phyloP scores from a whole-genome alignment of 306 rosid species.

The Heteromeles arbutifolia region DNA sequence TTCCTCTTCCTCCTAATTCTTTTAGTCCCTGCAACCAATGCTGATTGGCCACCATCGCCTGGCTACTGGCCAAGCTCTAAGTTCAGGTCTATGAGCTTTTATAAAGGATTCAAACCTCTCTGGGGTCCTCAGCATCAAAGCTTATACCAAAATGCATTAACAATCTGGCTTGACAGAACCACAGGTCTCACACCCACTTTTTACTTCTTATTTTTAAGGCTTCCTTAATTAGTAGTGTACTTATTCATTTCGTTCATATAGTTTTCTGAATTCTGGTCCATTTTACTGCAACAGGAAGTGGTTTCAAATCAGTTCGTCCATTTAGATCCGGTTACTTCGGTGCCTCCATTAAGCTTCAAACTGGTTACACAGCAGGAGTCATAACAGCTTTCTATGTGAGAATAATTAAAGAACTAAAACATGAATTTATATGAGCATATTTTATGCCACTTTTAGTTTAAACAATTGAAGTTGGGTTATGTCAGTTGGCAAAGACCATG shows the following conservation, averaged over 20 bases:
- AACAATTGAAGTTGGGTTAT: too few relatives aligned
- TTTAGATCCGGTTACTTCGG: constrained; percentile 94
- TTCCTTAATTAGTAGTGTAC: neutral
- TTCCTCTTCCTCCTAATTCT: constrained; percentile 31
- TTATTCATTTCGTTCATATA: neutral
- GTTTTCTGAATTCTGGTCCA: neutral
- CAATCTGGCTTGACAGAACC: constrained; percentile 87
- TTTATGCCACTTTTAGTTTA: too few relatives aligned
- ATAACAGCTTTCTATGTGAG: constrained; percentile 91
- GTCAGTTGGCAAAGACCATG: too few relatives aligned
- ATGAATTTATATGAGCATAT: too few relatives aligned
- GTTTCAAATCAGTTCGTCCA: constrained; percentile 81
- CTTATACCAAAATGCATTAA: constrained; percentile 47
- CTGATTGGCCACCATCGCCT: constrained; percentile 79
- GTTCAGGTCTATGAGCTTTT: constrained; percentile 56
- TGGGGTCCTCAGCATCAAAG: constrained; percentile 92
- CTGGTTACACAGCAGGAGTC: constrained; percentile 97
- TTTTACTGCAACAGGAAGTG: constrained; percentile 57
- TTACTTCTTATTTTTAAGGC: neutral
- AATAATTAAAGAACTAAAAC: neutral
- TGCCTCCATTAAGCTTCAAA: constrained; percentile 76
- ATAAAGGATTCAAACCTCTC: constrained; percentile 59
- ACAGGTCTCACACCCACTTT: constrained; percentile 37
- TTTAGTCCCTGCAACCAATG: constrained; percentile 44
- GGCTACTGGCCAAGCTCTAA: constrained; percentile 89